Percentiles rank a stretch among this genome's conserved stretches.
Evolutionary conservation across 768 basidiomycete species (phyloP).

Genomic region (Mycena latifolia): DNA sequence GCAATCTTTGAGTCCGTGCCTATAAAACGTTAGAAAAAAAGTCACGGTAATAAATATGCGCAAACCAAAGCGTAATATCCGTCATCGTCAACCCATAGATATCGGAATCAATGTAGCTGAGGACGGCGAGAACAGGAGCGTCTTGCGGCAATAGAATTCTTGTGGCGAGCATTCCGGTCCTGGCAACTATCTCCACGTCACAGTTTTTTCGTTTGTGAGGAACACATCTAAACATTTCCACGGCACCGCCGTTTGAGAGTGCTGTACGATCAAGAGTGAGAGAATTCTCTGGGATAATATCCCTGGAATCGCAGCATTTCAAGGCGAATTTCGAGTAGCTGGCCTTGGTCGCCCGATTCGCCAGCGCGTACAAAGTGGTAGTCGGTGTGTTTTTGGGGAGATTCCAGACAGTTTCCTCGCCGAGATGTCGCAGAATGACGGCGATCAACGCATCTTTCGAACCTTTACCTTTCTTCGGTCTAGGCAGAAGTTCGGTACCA

Average conservation of each 20-base stretch:
- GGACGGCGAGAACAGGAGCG: slow-evolving; percentile 34
- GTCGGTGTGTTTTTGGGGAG: slow-evolving; percentile 33
- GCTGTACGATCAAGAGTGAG: too few species aligned
- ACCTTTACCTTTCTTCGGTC: too few species aligned
- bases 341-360: slow-evolving; percentile 39
- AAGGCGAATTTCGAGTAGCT: too few species aligned
- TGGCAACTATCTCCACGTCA: slow-evolving; percentile 5
- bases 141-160: slow-evolving; percentile 35
- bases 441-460: not conserved
- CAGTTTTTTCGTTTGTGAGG: not conserved
- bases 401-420: slow-evolving; percentile 28
- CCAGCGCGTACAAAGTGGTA: slow-evolving; percentile 39
- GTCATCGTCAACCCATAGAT: slow-evolving; percentile 24
- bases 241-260: not conserved
- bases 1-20: slow-evolving; percentile 31
- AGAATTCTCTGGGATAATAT: slow-evolving; percentile 16
- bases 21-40: slow-evolving; percentile 6
- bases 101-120: slow-evolving; percentile 31
- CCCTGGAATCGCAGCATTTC: too few species aligned
- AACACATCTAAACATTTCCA: not conserved
- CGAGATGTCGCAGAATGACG: slow-evolving; percentile 33
- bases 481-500: too few species aligned
- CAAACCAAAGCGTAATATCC: slow-evolving; percentile 37
- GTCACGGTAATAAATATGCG: not conserved
- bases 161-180: not conserved